Evolutionary conservation across 768 basidiomycete genomes (phyloP), one percentile per base, ranked within the genome.

Genomic region (Phlebiopsis gigantea): DNA sequence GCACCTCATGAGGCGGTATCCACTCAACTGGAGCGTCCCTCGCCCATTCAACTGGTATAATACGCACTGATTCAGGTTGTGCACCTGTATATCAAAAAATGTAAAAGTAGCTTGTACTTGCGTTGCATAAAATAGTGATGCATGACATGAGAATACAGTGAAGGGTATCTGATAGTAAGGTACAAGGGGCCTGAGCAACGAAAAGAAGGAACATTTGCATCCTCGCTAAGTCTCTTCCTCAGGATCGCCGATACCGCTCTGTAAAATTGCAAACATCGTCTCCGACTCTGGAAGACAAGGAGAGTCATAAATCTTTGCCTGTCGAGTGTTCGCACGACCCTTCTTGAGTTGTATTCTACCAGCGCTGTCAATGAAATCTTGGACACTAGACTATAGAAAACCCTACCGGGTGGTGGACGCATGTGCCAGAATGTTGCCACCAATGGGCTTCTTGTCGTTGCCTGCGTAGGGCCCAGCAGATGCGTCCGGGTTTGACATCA

Each of bases 341-440:
- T 99, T 99, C 74, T 90, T 90, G 47, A 98, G 79, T 69, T 96
- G 92, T 46, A 99, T 71, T 31, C 92, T 93, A 14, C 34, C n/a
- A 39, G 12, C 31, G 28, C 34, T 19, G 42, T 46, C 57, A 8
- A 53, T 54, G 4, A 25, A 30, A 21, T 26, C 53, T 39, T 22
- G 34, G 48, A 5, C 51, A 31, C 45, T 2, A 52, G 10, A 41
- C 19, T 45, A 50, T 24, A 19, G 44, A 12, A 10, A 22, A 10
- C 46, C 78, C 47, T 61, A 91, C 93, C 96, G 84, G 46, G 96
- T 98, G 17, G 97, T 98, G 0, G 94, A 95, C 7, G 97, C 97
- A 74, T 99, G 97, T 1, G 97, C 97, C 82, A 99, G 88, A 66
- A 99, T 99, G 71, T 99, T 99, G 22, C 96, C 96, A 46, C 97